Evolutionary conservation across 768 basidiomycete genomes (phyloP), one percentile per base, ranked within the genome.

Genomic region (Solioccasus polychromus): DNA sequence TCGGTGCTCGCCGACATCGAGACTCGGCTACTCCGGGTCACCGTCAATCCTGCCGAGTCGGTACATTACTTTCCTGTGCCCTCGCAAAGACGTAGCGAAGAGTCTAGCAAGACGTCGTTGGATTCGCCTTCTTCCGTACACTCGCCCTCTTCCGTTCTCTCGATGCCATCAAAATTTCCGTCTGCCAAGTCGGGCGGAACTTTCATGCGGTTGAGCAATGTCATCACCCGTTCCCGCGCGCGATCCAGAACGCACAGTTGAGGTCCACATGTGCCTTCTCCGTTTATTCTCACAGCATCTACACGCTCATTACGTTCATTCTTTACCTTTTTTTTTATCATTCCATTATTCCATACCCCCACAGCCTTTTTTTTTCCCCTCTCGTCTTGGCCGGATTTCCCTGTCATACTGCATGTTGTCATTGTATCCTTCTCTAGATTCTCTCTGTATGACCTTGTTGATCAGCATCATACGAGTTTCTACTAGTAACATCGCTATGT

Each of bases 31-130:
- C 54, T 68, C 6, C 60, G 59, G 3, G 57, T 60, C 10, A 47
- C 34, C n/a, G 57, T 51, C 31, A 66, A 50, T 23, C 63, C 64
- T 4, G 51, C 34, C 9, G 55, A 66, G 7, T 68, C 64, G 11
- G 66, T 66, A 34, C 66, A 66, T 35, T 66, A 66, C 40, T 66
- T 66, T 43, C 64, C 64, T 19, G 63, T 66, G 3, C 61, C 64
- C 26, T 61, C 62, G 9, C 66, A 68, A 19, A 59, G 64, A 28
- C 63, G 50, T 26, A 59, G 63, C 24, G 63, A 61, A 18, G 65
- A 65, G 6, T 55, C 49, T 9, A 29, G 44, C 19, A 51, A 68
- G 38, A 15, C 40, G 11, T 67, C 66, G 3, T 35, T 63, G 37
- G 63, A 67, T 12, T 53, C 64, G 2, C 59, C 66, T 3, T 48